Evolutionary conservation across 2,329 filamentous ascomycete genomes (phyloP), one percentile per base, ranked within the genome.

Genomic region (Scortechinia acanthostroma): DNA sequence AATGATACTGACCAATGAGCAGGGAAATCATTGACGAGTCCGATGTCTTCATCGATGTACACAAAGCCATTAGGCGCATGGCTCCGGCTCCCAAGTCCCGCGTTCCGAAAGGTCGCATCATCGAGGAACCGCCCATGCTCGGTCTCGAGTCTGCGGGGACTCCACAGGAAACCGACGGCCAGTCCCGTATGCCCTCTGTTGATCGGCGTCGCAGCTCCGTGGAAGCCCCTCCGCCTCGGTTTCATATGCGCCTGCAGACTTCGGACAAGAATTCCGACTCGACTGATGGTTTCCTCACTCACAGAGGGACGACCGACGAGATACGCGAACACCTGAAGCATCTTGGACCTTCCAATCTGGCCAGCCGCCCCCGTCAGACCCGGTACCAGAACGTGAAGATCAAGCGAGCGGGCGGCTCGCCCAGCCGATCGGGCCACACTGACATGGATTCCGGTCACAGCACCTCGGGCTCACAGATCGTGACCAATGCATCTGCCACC

Each of bases 21-120:
- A 91, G 87, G 71, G 93, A 98, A 74, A 98, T 97, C 51, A 94
- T 98, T 50, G 93, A 98, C 60, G 93, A 98, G 63, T 97, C 91
- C 0, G 93, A 98, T 63, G 93, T 98, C 10, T 98, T 95, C 57
- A 85, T 98, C 51, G 93, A 98, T 62, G 90, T 98, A 2, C 93
- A 97, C 72, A 97, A 97, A 69, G 93, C 93, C 19, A 96, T 98
- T 53, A 82, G 93, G 47, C 87, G 93, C 44, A 77, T 94, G 56
- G 80, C 85, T 17, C 90, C 90, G 1, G 90, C 91, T 2, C 91
- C 91, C 1, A 86, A 88, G 57, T 81, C 81, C 40, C 79, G 86
- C 46, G 75, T 80, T n/a, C 75, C 72, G 17, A 79, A 76, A 51
- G 70, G 68, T 40, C 69, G 70, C 45, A 66, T 80, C 30, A 59